A percentile compares a stretch with the other conserved stretches of the same genome.
Evolutionary conservation across 441 rosid species (phyloP).

Genomic region (Erodium moschatum): DNA sequence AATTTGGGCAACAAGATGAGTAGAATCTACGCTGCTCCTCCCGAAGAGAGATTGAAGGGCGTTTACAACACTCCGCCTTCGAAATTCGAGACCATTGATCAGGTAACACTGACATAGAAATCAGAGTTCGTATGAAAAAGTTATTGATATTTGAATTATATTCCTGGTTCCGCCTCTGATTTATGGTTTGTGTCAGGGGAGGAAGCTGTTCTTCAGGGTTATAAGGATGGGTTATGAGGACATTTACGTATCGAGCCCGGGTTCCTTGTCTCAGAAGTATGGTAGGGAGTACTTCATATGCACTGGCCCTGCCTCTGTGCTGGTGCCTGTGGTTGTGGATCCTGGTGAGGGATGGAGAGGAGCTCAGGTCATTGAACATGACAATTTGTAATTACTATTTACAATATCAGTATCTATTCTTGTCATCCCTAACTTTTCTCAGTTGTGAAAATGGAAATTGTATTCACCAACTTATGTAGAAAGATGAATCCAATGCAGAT

Average conservation of each 20-base stretch:
- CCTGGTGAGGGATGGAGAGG: slow-evolving; percentile 77
- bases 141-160: no score
- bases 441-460: not conserved
- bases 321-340: slow-evolving; percentile 52
- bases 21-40: slow-evolving; percentile 72
- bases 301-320: slow-evolving; percentile 72
- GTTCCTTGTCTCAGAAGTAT: slow-evolving; percentile 50
- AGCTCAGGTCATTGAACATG: slow-evolving; percentile 83
- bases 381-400: slow-evolving; percentile 51
- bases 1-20: slow-evolving; percentile 61
- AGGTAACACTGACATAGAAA: slow-evolving; percentile 34
- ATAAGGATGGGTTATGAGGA: slow-evolving; percentile 76
- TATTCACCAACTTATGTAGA: slow-evolving; percentile 1
- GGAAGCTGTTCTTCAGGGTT: slow-evolving; percentile 71
- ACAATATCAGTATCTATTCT: not conserved
- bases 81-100: slow-evolving; percentile 84
- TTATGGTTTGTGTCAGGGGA: slow-evolving; percentile 38
- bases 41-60: slow-evolving; percentile 59
- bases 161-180: not conserved
- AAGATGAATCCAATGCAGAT: not conserved
- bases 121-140: no score
- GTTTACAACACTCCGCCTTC: slow-evolving; percentile 72
- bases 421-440: not conserved
- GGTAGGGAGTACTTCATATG: slow-evolving; percentile 67
- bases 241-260: slow-evolving; percentile 58